Percentiles rank a stretch among this genome's conserved stretches.
phyloP scores from a whole-genome alignment of 768 basidiomycete species.

The Gyrodon lividus region DNA sequence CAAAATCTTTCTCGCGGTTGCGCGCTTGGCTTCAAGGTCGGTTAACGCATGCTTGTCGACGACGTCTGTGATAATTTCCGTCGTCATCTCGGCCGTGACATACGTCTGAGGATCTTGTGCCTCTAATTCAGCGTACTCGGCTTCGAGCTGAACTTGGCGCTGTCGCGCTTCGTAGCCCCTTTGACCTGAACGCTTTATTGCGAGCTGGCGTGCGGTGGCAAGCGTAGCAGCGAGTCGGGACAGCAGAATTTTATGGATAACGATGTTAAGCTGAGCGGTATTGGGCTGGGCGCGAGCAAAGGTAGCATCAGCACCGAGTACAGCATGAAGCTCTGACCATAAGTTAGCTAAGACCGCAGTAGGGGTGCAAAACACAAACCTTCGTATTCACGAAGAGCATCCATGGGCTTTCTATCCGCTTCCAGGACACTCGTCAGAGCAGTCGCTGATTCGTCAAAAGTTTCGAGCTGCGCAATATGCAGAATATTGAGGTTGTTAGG shows the following conservation, averaged over 20 bases:
- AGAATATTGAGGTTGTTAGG: conserved; percentile 11
- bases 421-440: conserved; percentile 9
- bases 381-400: conserved; percentile 9
- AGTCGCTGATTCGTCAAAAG: conserved; percentile 9
- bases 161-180: conserved; percentile 11
- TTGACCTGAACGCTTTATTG: conserved; percentile 8
- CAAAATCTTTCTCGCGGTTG: conserved; percentile 48
- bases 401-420: conserved; percentile 4
- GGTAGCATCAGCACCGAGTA: background rate
- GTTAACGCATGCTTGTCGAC: conserved; percentile 9
- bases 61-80: conserved; percentile 4
- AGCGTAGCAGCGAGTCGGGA: conserved; percentile 1
- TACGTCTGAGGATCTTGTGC: conserved; percentile 5
- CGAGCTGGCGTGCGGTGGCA: conserved; percentile 3
- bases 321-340: background rate
- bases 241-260: conserved; percentile 5
- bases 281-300: background rate
- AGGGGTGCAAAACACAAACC: background rate
- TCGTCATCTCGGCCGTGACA: conserved; percentile 6
- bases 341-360: background rate
- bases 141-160: conserved; percentile 6
- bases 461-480: conserved; percentile 11
- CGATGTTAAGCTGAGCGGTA: background rate
- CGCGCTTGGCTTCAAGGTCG: conserved; percentile 5
- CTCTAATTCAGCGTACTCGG: conserved; percentile 1